Evolutionary conservation across 148 eudicot species (phyloP), one percentile per base, ranked within the genome.

Genomic region (Persicaria tinctoria): DNA sequence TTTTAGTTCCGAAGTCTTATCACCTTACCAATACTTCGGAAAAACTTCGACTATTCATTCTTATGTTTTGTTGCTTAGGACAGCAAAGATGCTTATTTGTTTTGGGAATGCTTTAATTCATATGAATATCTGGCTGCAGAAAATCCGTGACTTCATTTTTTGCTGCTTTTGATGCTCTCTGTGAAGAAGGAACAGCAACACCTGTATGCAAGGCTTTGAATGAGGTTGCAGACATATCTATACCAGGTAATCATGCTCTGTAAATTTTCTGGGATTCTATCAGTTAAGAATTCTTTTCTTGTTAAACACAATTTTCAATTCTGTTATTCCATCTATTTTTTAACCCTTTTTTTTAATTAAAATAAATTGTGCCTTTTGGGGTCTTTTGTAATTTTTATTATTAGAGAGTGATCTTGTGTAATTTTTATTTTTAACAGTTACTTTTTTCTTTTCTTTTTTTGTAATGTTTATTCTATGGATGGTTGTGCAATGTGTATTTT

Each of bases 141-240:
- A 95, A 89, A 78, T 92, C 98, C 6, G 98, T 87, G 79, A 83
- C 92, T 51, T 89, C 98, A 59, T 92, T 95, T 80, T 95, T 95
- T 86, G 92, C 96, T 76, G 96, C 90, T 54, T 95, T 50, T 85
- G 98, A 95, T 84, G 97, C 93, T 45, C 90, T 95, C 18, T 92
- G 98, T 80, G 98, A 95, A 86, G 98, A 95, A 84, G 98, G 98
- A 76, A 95, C 97, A 44, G 96, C 98, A 66, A 89, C 92, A 8
- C 64, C 95, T 76, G 98, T 93, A 55, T 91, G 98, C 75, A 85
- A 87, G 82, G 95, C 98, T 51, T 91, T 93, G 77, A 91, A 91
- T 76, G 98, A 93, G 82, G 85, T 91, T 74, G 91, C 98, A 51
- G 94, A 91, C 79, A 82, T 90, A 81, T 86, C 89, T 49, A 74